Percentiles rank a stretch among this genome's conserved stretches.
phyloP scores from a whole-genome alignment of 257 asterid species.

The Nicotiana paniculata region DNA sequence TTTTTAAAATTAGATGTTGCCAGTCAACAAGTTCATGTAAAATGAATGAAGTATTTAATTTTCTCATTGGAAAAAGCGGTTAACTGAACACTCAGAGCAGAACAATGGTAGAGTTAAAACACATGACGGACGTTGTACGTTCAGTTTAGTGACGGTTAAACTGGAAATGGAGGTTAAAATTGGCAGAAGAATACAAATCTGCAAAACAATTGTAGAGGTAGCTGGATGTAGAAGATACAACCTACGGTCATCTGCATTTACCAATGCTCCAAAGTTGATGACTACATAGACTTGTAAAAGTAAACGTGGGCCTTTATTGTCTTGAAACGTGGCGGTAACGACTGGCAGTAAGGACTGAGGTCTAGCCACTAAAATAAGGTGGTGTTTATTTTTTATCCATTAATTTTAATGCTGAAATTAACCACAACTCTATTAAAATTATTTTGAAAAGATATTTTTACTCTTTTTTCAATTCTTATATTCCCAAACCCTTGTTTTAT shows the following conservation, averaged over 20 bases:
- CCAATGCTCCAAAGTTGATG: too few relatives aligned
- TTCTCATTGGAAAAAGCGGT: not conserved
- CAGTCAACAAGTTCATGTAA: too few relatives aligned
- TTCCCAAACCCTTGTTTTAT: too few relatives aligned
- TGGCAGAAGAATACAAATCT: not conserved
- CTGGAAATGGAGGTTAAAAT: not conserved
- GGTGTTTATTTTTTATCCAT: too few relatives aligned
- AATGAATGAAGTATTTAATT: not conserved
- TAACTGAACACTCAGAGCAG: not conserved
- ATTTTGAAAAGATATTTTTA: too few relatives aligned
- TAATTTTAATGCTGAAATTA: too few relatives aligned
- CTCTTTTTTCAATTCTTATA: too few relatives aligned
- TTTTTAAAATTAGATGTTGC: too few relatives aligned
- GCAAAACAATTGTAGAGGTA: conserved; percentile 9
- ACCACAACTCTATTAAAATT: too few relatives aligned
- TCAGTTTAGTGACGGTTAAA: not conserved
- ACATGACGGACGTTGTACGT: not conserved
- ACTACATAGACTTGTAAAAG: not conserved
- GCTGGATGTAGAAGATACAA: too few relatives aligned
- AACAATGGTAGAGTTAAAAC: not conserved
- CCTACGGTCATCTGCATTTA: too few relatives aligned
- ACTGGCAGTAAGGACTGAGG: not conserved
- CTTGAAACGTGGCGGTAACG: not conserved
- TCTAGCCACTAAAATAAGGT: too few relatives aligned
- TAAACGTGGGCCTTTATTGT: not conserved